Base-by-base conservation (phyloP, 495 filamentous ascomycete genomes). In the Neurospora sublineolata region DNA sequence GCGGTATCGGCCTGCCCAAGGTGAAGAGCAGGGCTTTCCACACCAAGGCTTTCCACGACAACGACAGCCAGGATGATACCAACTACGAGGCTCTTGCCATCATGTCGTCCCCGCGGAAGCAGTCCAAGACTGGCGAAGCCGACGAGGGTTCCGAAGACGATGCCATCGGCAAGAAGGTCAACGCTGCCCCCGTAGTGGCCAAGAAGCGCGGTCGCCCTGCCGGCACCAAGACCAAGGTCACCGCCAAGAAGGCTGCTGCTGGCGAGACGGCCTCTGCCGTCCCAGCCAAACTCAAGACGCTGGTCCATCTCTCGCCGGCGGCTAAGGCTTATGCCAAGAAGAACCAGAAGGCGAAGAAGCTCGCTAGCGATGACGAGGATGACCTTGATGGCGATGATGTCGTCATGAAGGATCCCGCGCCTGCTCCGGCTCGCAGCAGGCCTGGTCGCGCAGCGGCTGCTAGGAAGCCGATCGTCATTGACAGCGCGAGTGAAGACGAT, bases 271-370 rank as follows among this genome's bases (percentile, higher is more conserved):
- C 74, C 12, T 42, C 72, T 30, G 44, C 37, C 11, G 73, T 41
- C 8, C 58, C 69, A 9, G 23, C 71, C 12, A 75, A 81, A 67
- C 72, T 79, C 6, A 89, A 89, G 75, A 79, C 83, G 27, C 76
- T 79, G 9, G 73, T 80, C 6, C 33, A 39, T 42, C 82, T 93
- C 18, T 93, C 91, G 12, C 92, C 93, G 0, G 92, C 91, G 7
- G 92, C 92, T 14, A 95, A 94, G 79, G 91, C 90, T 0, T 94
- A 95, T 78, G 91, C 90, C 18, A 87, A 89, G 3, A 94, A 92
- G 82, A 82, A 84, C 72, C 85, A 85, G 39, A 91, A 91, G 80
- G 76, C 84, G 0, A 82, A 84, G 70, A 84, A 82, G 77, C 75
- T 80, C 4, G 69, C 74, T 6, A 79, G 80, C 10, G 73, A 76